Evolutionary conservation across 164 flowering plant species (phyloP).

Genomic region (Kingdonia uniflora): DNA sequence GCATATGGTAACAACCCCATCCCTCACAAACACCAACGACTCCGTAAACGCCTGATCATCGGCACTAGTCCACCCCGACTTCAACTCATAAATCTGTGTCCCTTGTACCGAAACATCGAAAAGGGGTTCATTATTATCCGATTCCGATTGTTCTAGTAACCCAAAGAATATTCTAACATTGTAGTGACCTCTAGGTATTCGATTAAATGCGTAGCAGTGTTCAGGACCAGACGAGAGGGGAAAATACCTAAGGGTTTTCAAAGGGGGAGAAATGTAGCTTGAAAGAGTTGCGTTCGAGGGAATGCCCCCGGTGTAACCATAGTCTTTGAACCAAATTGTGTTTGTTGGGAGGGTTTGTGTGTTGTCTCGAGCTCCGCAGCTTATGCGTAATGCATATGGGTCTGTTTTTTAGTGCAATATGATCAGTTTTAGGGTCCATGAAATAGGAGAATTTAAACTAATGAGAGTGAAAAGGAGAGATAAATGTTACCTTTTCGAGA

Average conservation of each 20-base stretch:
- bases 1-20: constrained; percentile 67
- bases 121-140: constrained; percentile 65
- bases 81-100: constrained; percentile 58
- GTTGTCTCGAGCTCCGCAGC: constrained; percentile 84
- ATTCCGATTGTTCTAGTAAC: constrained; percentile 32
- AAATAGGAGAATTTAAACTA: not conserved
- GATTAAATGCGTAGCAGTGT: constrained; percentile 69
- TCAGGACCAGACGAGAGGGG: constrained; percentile 82
- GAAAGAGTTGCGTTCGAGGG: constrained; percentile 57
- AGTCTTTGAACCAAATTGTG: constrained; percentile 78
- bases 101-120: constrained; percentile 92
- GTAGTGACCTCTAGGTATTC: constrained; percentile 74
- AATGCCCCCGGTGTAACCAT: constrained; percentile 80
- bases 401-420: too few relatives aligned
- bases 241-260: constrained; percentile 81
- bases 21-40: constrained; percentile 53
- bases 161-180: constrained; percentile 77
- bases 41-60: constrained; percentile 74
- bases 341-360: constrained; percentile 50
- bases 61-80: constrained; percentile 68
- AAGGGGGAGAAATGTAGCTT: constrained; percentile 61
- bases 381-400: constrained; percentile 81
- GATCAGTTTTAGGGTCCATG: too few relatives aligned
- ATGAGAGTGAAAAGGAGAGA: not conserved
- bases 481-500: constrained; percentile 1